Conservation (phyloP, 345 rosid species). For the Brassica nigra region DNA sequence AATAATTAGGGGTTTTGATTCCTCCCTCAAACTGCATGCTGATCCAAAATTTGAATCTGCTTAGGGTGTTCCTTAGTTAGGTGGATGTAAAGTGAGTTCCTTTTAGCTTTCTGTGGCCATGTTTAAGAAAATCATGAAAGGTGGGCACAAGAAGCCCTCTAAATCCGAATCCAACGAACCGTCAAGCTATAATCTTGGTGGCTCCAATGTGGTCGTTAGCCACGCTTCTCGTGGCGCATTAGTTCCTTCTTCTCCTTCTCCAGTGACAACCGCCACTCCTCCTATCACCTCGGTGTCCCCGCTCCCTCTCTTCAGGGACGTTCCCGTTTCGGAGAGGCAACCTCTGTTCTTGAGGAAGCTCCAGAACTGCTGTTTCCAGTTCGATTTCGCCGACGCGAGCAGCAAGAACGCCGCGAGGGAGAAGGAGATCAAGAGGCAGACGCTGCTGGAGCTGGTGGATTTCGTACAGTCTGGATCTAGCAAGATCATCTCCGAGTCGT, state of each 20-base stretch:
- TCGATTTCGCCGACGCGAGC: conserved; percentile 61
- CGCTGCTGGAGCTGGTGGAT: conserved; percentile 79
- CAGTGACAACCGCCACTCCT: conserved; percentile 17
- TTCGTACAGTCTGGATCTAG: conserved; percentile 80
- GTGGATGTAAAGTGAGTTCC: conserved; percentile 4
- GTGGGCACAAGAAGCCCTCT: conserved; percentile 76
- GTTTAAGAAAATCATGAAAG: conserved; percentile 88
- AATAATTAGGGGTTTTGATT: not conserved
- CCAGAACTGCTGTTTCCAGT: conserved; percentile 72
- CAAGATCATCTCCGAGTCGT: conserved; percentile 68
- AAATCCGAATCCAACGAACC: conserved; percentile 65
- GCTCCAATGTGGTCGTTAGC: conserved; percentile 61
- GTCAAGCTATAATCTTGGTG: conserved; percentile 47
- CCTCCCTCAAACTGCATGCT: conserved; percentile 25
- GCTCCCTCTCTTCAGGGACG: conserved; percentile 70
- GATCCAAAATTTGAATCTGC: conserved; percentile 27
- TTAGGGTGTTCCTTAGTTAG: conserved; percentile 26
- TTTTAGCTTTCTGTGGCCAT: conserved; percentile 34
- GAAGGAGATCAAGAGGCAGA: conserved; percentile 87
- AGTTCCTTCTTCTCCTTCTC: conserved; percentile 32
- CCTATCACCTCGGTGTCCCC: conserved; percentile 61
- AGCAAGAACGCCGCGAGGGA: conserved; percentile 59
- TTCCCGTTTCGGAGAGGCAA: conserved; percentile 63
- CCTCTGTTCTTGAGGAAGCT: conserved; percentile 65
- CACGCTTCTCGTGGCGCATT: conserved; percentile 60